Evolutionary conservation across 1,139 yeast genomes (phyloP).

Genomic region (Geotrichum phurueaensis): DNA sequence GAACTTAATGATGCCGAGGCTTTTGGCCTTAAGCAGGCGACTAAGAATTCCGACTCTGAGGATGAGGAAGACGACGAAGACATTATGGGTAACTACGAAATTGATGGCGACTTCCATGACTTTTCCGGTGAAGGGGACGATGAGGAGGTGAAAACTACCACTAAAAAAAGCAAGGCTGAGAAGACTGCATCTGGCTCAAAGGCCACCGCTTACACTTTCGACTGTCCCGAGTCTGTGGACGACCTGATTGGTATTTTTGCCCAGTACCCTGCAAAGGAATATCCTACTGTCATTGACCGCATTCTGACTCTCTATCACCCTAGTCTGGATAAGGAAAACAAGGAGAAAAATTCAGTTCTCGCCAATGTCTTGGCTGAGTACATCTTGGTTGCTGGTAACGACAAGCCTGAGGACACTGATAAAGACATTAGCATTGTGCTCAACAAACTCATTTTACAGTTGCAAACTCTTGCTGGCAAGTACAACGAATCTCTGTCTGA

Average conservation of each 20-base stretch:
- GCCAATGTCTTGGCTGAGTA: constrained; percentile 62
- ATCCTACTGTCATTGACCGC: constrained; percentile 46
- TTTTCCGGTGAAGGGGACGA: constrained; percentile 29
- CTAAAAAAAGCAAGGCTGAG: constrained; percentile 14
- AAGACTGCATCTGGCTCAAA: constrained; percentile 17
- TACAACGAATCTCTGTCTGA: constrained; percentile 61
- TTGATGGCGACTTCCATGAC: constrained; percentile 33
- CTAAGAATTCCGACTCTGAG: constrained; percentile 38
- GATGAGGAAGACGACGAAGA: constrained; percentile 25
- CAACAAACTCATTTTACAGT: constrained; percentile 45
- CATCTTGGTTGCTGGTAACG: constrained; percentile 47
- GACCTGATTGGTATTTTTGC: constrained; percentile 44
- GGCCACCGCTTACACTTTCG: constrained; percentile 44
- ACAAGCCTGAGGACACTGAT: constrained; percentile 22
- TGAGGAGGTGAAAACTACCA: constrained; percentile 21
- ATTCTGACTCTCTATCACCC: constrained; percentile 67
- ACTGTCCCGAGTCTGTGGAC: constrained; percentile 30
- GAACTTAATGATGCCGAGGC: constrained; percentile 19
- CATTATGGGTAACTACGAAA: constrained; percentile 26
- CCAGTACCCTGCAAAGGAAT: constrained; percentile 41
- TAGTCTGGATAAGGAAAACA: constrained; percentile 72
- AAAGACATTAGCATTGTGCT: constrained; percentile 35
- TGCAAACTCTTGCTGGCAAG: constrained; percentile 59
- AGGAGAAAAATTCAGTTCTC: constrained; percentile 62
- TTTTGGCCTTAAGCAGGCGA: constrained; percentile 25